These are phyloP conservation scores for Backusella circina DNA, from an alignment of 192 early-diverging fungal species.

Conservation along the genomic window DNA sequence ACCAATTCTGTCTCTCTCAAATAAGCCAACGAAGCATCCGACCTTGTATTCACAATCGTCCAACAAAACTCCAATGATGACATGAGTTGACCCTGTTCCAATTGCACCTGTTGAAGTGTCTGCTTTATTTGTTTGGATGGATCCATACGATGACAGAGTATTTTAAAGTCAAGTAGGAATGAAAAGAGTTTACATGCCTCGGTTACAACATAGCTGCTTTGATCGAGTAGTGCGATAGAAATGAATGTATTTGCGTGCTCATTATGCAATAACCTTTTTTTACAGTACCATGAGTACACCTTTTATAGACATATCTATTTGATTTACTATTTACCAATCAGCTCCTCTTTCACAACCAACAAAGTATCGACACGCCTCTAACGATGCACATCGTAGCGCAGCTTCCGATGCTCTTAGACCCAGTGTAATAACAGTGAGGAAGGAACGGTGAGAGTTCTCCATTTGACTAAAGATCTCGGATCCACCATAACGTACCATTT, in stretches of 20 bases:
- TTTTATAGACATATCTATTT: background rate
- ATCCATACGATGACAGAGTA: conserved; percentile 33
- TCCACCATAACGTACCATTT: background rate
- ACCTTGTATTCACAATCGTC: conserved; percentile 32
- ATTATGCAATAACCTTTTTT: conserved; percentile 35
- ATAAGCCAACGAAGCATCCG: conserved; percentile 31
- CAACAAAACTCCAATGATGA: conserved; percentile 47
- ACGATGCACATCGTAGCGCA: conserved; percentile 16
- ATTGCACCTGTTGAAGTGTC: conserved; percentile 24
- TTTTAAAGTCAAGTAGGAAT: conserved; percentile 37
- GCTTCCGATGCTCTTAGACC: conserved; percentile 14
- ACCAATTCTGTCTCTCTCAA: conserved; percentile 40
- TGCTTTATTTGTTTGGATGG: conserved; percentile 32
- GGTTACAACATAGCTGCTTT: conserved; percentile 42
- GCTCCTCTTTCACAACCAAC: background rate
- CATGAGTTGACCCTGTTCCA: conserved; percentile 29
- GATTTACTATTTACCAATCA: conserved; percentile 8
- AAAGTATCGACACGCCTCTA: conserved; percentile 21
- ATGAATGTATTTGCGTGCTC: conserved; percentile 30
- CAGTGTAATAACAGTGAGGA: background rate
- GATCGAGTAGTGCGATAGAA: conserved; percentile 34
- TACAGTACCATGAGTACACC: background rate
- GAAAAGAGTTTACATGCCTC: conserved; percentile 42
- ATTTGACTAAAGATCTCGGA: background rate
- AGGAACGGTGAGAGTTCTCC: background rate